Percentiles rank a stretch among this genome's conserved stretches.
Conservation (phyloP, 768 basidiomycete genomes). For the Rhodotorula diobovata region DNA sequence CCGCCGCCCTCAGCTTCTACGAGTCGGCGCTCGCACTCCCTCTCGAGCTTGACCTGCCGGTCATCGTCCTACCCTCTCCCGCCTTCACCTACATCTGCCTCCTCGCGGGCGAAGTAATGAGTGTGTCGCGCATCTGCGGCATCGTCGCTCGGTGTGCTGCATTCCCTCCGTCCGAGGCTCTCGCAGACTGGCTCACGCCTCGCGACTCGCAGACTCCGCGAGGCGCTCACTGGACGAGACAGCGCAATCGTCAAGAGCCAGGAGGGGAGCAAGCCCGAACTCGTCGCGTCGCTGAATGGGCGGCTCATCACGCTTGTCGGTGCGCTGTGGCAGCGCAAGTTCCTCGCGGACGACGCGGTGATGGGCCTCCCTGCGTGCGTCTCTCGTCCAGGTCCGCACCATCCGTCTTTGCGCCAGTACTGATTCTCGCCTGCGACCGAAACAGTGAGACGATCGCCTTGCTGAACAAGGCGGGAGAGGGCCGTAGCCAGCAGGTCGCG, state of each 20-base stretch:
- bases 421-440: not conserved
- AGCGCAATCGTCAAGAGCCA: constrained; percentile 4
- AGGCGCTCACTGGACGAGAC: constrained; percentile 12
- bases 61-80: constrained; percentile 11
- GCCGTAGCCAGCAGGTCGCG: not conserved
- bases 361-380: constrained; percentile 10
- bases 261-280: not conserved
- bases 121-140: constrained; percentile 21
- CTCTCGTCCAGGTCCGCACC: too few relatives aligned
- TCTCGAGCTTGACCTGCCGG: constrained; percentile 4
- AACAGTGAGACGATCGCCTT: constrained; percentile 9
- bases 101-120: constrained; percentile 4
- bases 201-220: constrained; percentile 15
- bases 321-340: constrained; percentile 18
- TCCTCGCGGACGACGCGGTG: not conserved
- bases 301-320: constrained; percentile 16
- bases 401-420: too few relatives aligned
- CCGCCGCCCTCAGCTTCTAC: constrained; percentile 18
- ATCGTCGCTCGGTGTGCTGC: constrained; percentile 4
- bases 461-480: not conserved
- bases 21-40: constrained; percentile 15
- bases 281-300: constrained; percentile 17
- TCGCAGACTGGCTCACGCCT: not conserved
- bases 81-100: constrained; percentile 8
- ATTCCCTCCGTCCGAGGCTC: not conserved